Conservation (phyloP, 192 early-diverging fungal genomes). For the Mortierella claussenii region DNA sequence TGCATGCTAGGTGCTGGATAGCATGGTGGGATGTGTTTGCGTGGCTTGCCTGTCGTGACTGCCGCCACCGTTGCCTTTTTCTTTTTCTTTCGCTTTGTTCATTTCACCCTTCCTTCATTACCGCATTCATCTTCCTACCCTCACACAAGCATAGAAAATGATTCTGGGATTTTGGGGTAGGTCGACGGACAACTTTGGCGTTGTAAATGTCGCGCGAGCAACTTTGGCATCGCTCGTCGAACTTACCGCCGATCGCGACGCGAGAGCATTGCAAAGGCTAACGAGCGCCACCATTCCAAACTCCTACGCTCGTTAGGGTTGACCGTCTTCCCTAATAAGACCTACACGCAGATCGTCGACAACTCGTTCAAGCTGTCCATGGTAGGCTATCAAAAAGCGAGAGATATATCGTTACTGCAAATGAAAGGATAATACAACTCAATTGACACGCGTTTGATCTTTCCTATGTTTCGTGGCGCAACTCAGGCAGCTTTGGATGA, state of each 20-base stretch:
- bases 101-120: no score
- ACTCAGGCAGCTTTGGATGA: conserved; percentile 78
- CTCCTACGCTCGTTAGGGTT: conserved; percentile 53
- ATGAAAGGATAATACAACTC: not conserved
- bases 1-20: no score
- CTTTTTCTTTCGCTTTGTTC: not conserved
- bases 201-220: no score
- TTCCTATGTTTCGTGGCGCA: not conserved
- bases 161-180: conserved; percentile 72
- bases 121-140: no score
- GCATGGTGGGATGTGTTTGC: no score
- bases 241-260: no score
- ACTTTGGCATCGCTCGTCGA: no score
- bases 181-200: no score
- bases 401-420: not conserved
- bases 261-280: no score
- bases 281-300: not conserved
- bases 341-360: conserved; percentile 82
- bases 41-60: not conserved
- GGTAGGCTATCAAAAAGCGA: conserved; percentile 60
- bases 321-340: conserved; percentile 75
- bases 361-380: conserved; percentile 82
- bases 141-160: no score
- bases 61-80: not conserved
- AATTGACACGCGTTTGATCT: not conserved